Evolutionary conservation across 495 filamentous ascomycete genomes (phyloP), one percentile per base, ranked within the genome.

Genomic region (Acidiella bohemica): DNA sequence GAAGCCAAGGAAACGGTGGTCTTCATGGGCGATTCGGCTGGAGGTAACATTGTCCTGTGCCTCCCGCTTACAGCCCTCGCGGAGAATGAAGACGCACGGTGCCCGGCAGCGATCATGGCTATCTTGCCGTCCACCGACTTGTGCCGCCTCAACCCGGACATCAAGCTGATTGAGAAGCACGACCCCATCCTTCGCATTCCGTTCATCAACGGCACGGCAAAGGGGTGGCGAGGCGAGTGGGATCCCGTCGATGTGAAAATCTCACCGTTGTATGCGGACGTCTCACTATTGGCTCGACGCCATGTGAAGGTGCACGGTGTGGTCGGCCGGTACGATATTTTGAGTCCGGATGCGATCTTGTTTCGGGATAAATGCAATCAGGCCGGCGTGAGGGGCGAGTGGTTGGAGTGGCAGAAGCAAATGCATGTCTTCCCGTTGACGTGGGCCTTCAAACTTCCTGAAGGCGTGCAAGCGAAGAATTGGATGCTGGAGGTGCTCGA

Each of bases 321-420:
- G 0, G 52, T 53, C 2, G 59, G 54, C 9, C 45, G 48, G 1
- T 57, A 57, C 35, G 63, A 66, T 50, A 56, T 66, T 4, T 50
- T 64, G 21, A 36, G 47, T 5, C 58, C 64, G 0, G 65, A 66
- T 48, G 56, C 52, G 3, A 21, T 59, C 23, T 11, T 53, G 10
- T 64, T 65, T 36, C 32, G 55, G 14, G 49, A 65, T 19, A 55
- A 47, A 30, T 59, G 46, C 20, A 44, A 31, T 24, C 24, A 53
- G n/a, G 47, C 42, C 21, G 57, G 58, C 7, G 56, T 64, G 11
- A 18, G 33, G 16, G 59, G 63, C 8, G 46, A 62, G 41, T 66
- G 61, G 63, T 34, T 68, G 41, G 42, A 58, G 13, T 67, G 62
- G 63, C 61, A 67, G 11, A 63, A 58, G 49, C 62, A 65, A 51